Conservation (phyloP, 2,329 filamentous ascomycete species). For the Mariannaea elegans region DNA sequence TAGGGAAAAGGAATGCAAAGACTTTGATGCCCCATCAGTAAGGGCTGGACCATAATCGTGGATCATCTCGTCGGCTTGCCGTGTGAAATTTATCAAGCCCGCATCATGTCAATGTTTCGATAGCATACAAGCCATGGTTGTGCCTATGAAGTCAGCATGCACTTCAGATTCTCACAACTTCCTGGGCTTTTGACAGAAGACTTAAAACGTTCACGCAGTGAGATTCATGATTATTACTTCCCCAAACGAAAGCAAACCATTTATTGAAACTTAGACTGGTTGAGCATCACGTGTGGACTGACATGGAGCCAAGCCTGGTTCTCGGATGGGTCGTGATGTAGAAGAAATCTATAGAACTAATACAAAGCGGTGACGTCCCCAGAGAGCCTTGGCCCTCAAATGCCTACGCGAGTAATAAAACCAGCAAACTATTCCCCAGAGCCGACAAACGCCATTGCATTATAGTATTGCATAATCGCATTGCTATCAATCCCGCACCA, state of each 20-base stretch:
- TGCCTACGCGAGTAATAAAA: slow-evolving; percentile 26
- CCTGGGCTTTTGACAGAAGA: too few species aligned
- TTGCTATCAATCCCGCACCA: background rate
- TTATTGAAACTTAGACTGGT: slow-evolving; percentile 9
- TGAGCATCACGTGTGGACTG: background rate
- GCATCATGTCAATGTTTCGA: background rate
- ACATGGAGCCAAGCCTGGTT: slow-evolving; percentile 12
- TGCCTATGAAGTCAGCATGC: too few species aligned
- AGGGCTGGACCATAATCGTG: slow-evolving; percentile 30
- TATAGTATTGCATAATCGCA: slow-evolving; percentile 16
- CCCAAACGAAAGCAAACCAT: background rate
- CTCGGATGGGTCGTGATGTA: slow-evolving; percentile 19
- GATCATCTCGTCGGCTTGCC: slow-evolving; percentile 23
- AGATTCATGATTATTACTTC: too few species aligned
- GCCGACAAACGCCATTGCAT: slow-evolving; percentile 37
- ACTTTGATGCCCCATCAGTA: slow-evolving; percentile 45
- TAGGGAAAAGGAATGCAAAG: slow-evolving; percentile 56
- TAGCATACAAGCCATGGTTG: too few species aligned
- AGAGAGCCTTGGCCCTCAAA: slow-evolving; percentile 10
- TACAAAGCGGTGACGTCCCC: slow-evolving; percentile 4
- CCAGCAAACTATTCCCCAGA: slow-evolving; percentile 33
- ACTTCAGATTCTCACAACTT: too few species aligned
- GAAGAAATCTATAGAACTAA: slow-evolving; percentile 14
- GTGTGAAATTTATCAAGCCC: background rate
- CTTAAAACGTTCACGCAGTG: background rate